Percentiles rank a stretch among this genome's conserved stretches.
Conservation (phyloP, 139 green algal genomes). For the Pycnococcus provasolii region DNA sequence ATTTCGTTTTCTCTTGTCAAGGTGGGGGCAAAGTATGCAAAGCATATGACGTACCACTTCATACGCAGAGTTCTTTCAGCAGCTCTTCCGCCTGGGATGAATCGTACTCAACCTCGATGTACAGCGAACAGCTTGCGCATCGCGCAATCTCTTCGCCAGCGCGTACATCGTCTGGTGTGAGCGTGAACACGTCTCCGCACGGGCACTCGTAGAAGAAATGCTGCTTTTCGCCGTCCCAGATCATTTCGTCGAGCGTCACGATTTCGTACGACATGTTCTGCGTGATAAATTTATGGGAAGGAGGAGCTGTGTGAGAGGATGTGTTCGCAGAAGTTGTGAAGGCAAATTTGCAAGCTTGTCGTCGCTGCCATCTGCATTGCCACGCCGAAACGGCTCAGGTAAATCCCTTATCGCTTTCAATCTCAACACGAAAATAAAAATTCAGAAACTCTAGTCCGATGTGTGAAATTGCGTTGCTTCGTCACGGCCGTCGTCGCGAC, state of each 20-base stretch:
- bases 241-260: slow-evolving; percentile 96
- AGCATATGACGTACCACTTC: too few species aligned
- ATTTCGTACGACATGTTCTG: slow-evolving; percentile 62
- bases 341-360: too few species aligned
- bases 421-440: too few species aligned
- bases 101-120: slow-evolving; percentile 90
- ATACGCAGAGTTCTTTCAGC: too few species aligned
- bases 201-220: slow-evolving; percentile 76
- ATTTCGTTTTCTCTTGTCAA: too few species aligned
- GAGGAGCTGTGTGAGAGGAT: not conserved
- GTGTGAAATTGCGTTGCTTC: too few species aligned
- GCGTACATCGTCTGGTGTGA: slow-evolving; percentile 60
- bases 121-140: slow-evolving; percentile 89
- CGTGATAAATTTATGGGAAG: not conserved
- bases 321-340: not conserved
- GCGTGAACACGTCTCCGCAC: slow-evolving; percentile 94
- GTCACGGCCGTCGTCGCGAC: too few species aligned
- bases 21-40: too few species aligned
- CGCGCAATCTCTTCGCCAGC: slow-evolving; percentile 82
- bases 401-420: too few species aligned
- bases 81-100: slow-evolving; percentile 1
- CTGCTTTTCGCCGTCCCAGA: slow-evolving; percentile 72
- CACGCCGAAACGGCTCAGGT: too few species aligned
- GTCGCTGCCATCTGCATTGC: too few species aligned
- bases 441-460: too few species aligned